These are phyloP conservation scores for Xylariaceae sp. DNA, from an alignment of 2,329 filamentous ascomycete genomes.

Conservation along the genomic window DNA sequence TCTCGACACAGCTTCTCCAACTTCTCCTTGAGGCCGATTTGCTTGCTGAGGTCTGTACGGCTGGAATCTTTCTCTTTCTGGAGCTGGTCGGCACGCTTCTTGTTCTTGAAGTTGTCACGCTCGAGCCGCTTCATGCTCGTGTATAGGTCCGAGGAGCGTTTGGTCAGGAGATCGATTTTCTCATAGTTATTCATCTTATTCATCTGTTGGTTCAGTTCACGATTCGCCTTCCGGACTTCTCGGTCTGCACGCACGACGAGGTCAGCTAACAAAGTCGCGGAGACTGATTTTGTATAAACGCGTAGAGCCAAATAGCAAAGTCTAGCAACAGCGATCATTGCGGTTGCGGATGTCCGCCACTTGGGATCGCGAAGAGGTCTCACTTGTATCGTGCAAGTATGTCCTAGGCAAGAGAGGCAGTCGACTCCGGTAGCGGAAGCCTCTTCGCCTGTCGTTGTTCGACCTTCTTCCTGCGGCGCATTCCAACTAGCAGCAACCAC, in stretches of 20 bases:
- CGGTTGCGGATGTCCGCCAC: too few relatives aligned
- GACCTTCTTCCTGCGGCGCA: too few relatives aligned
- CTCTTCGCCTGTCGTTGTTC: too few relatives aligned
- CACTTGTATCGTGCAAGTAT: too few relatives aligned
- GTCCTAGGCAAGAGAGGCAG: too few relatives aligned
- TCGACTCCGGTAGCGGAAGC: too few relatives aligned
- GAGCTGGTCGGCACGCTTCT: constrained; percentile 86
- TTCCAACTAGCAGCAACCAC: too few relatives aligned
- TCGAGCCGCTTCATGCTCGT: constrained; percentile 94
- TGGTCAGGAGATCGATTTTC: constrained; percentile 84
- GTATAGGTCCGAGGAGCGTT: constrained; percentile 83
- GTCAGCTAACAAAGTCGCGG: constrained; percentile 10
- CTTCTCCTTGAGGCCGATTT: constrained; percentile 87
- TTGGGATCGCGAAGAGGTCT: too few relatives aligned
- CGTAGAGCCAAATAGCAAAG: too few relatives aligned
- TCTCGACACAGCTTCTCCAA: constrained; percentile 93
- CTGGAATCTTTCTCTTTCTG: constrained; percentile 95
- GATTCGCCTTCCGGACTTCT: constrained; percentile 62
- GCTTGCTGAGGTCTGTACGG: constrained; percentile 82
- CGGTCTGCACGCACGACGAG: constrained; percentile 20
- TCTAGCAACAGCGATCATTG: too few relatives aligned
- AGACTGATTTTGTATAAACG: too few relatives aligned
- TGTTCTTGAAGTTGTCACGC: constrained; percentile 89
- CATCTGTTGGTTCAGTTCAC: constrained; percentile 80
- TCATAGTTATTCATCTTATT: constrained; percentile 88